Base-by-base conservation (phyloP, 805 yeast genomes). In the Metschnikowia henanensis region DNA sequence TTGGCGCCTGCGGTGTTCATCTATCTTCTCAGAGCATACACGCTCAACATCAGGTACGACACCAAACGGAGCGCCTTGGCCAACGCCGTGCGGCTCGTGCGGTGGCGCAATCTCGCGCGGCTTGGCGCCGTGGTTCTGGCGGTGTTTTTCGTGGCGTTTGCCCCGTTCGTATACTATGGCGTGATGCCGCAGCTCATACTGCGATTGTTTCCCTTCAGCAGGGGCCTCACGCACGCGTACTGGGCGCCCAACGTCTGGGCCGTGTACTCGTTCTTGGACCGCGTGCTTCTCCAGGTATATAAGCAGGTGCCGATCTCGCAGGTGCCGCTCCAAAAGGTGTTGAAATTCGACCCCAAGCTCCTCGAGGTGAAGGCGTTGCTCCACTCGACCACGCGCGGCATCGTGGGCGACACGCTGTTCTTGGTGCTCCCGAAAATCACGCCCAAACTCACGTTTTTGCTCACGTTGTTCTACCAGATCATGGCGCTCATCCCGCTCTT, bases 191-290 rank as follows among this genome's bases (percentile, higher is more conserved):
- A 87, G 49, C 64, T 94, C 15, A 37, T 88, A 7, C 59, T 68
- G 5, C 73, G 99, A 35, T 66, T 94, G 25, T 94, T 94, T 66
- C 99, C 99, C 5, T 92, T 92, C 60, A 84, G 95, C 38, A 75
- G 98, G 60, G 98, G 98, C 1, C 73, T 94, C 29, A 94, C 97
- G 4, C 99, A 94, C 65, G 97, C 98, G 0, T 94, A 94, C 66
- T 94, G 99, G 98, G 98, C 99, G 1, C 98, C 99, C 13, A 94
- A 94, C 58, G 71, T 90, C 36, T 94, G 99, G 99, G 97, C 99
- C 0, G 55, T 92, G 8, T 94, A 94, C 64, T 87, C 97, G 2
- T 84, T 87, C 51, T 47, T 75, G 12, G 99, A 94, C 64, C 74
- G 95, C 45, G 58, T 83, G 0, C 69, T 90, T 45, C 74, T 84